phyloP scores from a whole-genome alignment of 2,329 filamentous ascomycete genomes.

The Colletotrichum acutatum region DNA sequence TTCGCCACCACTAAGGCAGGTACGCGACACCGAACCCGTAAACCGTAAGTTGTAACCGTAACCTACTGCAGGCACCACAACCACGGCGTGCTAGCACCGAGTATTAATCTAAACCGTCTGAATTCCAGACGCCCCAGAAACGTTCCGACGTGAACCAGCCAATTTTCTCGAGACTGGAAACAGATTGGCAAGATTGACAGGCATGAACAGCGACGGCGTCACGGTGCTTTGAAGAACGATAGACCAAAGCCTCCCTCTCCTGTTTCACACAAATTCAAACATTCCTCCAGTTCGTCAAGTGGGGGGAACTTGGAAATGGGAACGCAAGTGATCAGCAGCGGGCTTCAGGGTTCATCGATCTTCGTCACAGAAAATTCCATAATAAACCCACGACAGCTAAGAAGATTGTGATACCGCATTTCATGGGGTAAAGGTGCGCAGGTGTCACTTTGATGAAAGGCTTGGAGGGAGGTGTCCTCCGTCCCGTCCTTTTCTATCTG shows the following conservation, averaged over 20 bases:
- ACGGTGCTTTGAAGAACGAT: not conserved
- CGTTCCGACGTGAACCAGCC: not conserved
- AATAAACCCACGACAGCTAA: not conserved
- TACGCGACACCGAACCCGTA: constrained; percentile 3
- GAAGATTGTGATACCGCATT: not conserved
- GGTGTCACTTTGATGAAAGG: constrained; percentile 24
- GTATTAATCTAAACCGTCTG: constrained; percentile 19
- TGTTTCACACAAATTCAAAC: constrained; percentile 33
- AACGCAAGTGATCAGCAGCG: too few species aligned
- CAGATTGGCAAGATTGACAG: constrained; percentile 7
- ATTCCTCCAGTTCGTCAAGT: not conserved
- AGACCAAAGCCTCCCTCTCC: not conserved
- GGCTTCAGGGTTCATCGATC: not conserved
- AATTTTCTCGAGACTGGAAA: not conserved
- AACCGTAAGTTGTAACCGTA: not conserved
- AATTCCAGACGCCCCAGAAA: constrained; percentile 21
- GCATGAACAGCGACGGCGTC: not conserved
- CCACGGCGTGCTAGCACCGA: not conserved
- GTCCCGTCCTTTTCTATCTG: not conserved
- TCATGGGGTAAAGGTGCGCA: not conserved
- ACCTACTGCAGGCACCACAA: not conserved
- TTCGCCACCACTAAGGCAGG: constrained; percentile 15
- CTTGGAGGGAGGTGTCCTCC: not conserved
- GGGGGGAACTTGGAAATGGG: not conserved
- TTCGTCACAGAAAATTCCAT: not conserved